phyloP scores from a whole-genome alignment of 495 filamentous ascomycete species.

The Neurospora terricola region DNA sequence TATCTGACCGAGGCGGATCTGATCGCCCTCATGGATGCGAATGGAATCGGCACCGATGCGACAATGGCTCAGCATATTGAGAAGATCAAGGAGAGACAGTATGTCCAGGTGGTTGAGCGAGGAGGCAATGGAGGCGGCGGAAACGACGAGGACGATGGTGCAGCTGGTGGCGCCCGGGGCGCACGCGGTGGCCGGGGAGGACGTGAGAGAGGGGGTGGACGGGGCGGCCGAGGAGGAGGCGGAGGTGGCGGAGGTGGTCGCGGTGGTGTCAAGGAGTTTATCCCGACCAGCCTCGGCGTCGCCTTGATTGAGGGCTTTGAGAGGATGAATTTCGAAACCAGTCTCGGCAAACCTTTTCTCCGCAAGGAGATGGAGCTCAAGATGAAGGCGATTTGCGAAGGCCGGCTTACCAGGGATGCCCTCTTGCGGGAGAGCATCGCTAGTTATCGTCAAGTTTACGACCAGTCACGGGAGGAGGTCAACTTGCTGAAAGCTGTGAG shows the following conservation, averaged over 20 bases:
- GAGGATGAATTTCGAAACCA: slow-evolving; percentile 78
- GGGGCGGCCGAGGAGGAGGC: slow-evolving; percentile 34
- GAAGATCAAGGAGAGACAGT: slow-evolving; percentile 83
- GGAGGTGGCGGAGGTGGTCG: slow-evolving; percentile 31
- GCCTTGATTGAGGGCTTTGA: slow-evolving; percentile 92
- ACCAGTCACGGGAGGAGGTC: slow-evolving; percentile 63
- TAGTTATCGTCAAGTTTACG: slow-evolving; percentile 77
- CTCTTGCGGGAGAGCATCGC: slow-evolving; percentile 72
- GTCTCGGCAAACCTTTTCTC: slow-evolving; percentile 91
- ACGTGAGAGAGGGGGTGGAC: slow-evolving; percentile 24
- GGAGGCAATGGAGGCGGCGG: slow-evolving; percentile 21
- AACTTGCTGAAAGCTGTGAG: slow-evolving; percentile 64
- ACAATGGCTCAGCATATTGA: slow-evolving; percentile 98
- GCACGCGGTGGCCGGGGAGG: slow-evolving; percentile 31
- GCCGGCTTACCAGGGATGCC: slow-evolving; percentile 57
- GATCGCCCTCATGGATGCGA: slow-evolving; percentile 97
- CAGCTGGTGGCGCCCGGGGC: slow-evolving; percentile 26
- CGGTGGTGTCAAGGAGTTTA: slow-evolving; percentile 67
- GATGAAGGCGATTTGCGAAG: slow-evolving; percentile 92
- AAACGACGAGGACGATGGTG: slow-evolving; percentile 20
- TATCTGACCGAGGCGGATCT: slow-evolving; percentile 93
- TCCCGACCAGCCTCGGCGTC: slow-evolving; percentile 81
- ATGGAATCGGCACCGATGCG: slow-evolving; percentile 95
- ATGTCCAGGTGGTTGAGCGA: slow-evolving; percentile 59
- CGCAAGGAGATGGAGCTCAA: slow-evolving; percentile 94